phyloP scores from a whole-genome alignment of 768 basidiomycete genomes.

The Suillus placidus region DNA sequence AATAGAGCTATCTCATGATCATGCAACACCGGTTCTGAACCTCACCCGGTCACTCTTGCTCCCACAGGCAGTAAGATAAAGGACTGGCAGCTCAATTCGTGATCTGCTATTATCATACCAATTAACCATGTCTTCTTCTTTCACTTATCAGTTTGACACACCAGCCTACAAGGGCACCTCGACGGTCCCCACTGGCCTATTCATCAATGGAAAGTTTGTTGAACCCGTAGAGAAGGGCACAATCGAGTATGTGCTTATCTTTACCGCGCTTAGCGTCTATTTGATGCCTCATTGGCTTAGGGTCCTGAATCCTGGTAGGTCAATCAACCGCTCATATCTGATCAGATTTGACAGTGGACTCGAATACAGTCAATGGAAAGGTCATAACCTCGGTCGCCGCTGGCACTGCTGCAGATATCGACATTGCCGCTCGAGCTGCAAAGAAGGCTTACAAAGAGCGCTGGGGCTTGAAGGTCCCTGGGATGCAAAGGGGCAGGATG shows the following conservation, averaged over 20 bases:
- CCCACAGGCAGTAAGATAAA: background rate
- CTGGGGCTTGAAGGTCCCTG: conserved; percentile 58
- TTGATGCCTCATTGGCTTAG: conserved; percentile 5
- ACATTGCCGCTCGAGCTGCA: conserved; percentile 46
- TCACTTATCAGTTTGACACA: conserved; percentile 29
- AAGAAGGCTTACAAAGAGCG: conserved; percentile 39
- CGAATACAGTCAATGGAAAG: conserved; percentile 39
- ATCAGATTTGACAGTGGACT: conserved; percentile 13
- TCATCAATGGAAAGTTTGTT: conserved; percentile 42
- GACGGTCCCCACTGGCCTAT: conserved; percentile 39
- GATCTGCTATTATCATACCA: background rate
- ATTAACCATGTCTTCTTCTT: conserved; percentile 17
- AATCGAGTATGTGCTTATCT: background rate
- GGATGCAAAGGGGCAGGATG: conserved; percentile 40
- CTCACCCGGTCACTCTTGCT: background rate
- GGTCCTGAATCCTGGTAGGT: conserved; percentile 21
- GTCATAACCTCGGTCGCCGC: conserved; percentile 36
- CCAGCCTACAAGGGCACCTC: conserved; percentile 28
- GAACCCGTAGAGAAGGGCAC: conserved; percentile 14
- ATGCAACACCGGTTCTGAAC: no score
- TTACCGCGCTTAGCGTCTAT: background rate
- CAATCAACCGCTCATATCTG: background rate
- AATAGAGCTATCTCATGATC: background rate
- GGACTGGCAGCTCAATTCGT: background rate
- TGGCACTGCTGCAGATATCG: conserved; percentile 46